Percentiles rank a stretch among this genome's conserved stretches.
Evolutionary conservation across 306 rosid species (phyloP).

Genomic region (Canavalia ensiformis): DNA sequence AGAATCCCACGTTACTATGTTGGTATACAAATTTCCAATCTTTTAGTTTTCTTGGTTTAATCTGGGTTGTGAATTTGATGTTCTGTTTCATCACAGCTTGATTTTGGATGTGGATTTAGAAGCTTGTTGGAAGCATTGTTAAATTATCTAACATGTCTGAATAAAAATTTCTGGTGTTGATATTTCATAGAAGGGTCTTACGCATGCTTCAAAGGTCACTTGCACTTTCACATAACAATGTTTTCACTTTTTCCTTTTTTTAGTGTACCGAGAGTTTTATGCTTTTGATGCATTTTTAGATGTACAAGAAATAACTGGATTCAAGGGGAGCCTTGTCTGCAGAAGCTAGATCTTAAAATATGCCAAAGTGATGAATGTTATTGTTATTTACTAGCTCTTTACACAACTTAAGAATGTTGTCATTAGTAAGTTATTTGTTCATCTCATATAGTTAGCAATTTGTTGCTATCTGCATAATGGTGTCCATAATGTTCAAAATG

Average conservation of each 20-base stretch:
- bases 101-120: constrained; percentile 99
- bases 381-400: background rate
- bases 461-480: constrained; percentile 24
- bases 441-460: background rate
- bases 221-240: constrained; percentile 27
- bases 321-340: constrained; percentile 16
- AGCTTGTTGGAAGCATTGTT: constrained; percentile 92
- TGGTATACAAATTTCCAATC: constrained; percentile 64
- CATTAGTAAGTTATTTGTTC: constrained; percentile 25
- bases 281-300: background rate
- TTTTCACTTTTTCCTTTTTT: constrained; percentile 16
- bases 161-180: constrained; percentile 89
- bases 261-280: constrained; percentile 15
- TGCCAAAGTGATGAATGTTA: constrained; percentile 25
- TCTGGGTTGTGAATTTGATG: constrained; percentile 44
- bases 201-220: constrained; percentile 90
- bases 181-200: constrained; percentile 83
- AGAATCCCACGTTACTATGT: constrained; percentile 72
- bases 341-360: constrained; percentile 9
- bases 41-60: constrained; percentile 39
- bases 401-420: constrained; percentile 29
- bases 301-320: constrained; percentile 10
- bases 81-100: constrained; percentile 70
- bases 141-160: constrained; percentile 73
- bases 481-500: constrained; percentile 6